Conservation (phyloP, 2,329 filamentous ascomycete genomes). For the Fusarium nelsonii region DNA sequence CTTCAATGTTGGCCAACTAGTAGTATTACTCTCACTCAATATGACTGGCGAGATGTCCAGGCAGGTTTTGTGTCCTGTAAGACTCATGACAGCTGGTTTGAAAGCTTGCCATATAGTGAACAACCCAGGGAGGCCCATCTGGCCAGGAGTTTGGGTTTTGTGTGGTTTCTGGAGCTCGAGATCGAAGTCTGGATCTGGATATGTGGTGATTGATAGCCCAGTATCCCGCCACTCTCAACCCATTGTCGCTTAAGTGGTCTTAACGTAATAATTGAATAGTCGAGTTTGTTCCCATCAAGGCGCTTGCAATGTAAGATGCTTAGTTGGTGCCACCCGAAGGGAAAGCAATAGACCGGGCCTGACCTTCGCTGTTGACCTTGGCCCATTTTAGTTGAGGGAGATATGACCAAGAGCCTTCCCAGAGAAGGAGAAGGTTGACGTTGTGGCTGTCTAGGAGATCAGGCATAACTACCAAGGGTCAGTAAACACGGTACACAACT, state of each 20-base stretch:
- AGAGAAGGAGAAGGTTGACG: slow-evolving; percentile 73
- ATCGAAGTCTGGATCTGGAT: background rate
- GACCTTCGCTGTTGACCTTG: slow-evolving; percentile 75
- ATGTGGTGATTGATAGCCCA: background rate
- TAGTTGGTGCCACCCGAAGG: slow-evolving; percentile 66
- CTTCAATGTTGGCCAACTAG: background rate
- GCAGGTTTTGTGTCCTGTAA: background rate
- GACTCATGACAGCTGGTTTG: background rate
- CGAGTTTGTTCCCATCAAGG: background rate
- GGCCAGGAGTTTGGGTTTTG: background rate
- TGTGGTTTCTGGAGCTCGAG: background rate
- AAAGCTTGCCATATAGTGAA: background rate
- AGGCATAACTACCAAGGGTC: slow-evolving; percentile 69
- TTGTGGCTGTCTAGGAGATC: slow-evolving; percentile 78
- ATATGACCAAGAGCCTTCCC: slow-evolving; percentile 88
- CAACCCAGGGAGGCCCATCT: background rate
- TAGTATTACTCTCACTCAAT: background rate
- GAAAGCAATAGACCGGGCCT: slow-evolving; percentile 77
- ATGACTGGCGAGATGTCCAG: background rate
- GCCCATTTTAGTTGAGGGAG: slow-evolving; percentile 82
- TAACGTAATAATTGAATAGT: background rate
- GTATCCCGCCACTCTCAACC: background rate
- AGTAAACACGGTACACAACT: slow-evolving; percentile 16
- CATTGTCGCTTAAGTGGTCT: background rate
- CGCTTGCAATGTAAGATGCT: background rate